Evolutionary conservation across 768 basidiomycete species (phyloP), one percentile per base, ranked within the genome.

Genomic region (Russula compacta): DNA sequence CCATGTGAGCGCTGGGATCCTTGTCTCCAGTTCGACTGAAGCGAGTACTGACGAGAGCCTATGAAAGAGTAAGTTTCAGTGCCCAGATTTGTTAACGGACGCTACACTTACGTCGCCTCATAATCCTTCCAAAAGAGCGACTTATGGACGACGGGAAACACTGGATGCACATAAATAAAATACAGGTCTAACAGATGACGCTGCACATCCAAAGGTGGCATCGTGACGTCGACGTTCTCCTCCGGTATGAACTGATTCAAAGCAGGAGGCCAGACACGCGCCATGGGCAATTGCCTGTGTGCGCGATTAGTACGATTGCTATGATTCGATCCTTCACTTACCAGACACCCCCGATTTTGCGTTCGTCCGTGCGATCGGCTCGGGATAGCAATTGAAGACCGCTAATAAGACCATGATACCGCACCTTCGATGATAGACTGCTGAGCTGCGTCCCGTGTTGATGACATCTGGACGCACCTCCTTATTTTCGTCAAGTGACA

Each of bases 101-200:
- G 12, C 5, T 2, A 24, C 35, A 59, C 67, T 52, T 46, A 67
- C 67, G 51, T 33, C 29, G 46, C 49, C 58, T 66, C 73, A 68
- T 82, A 92, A 64, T 87, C 84, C 17, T 79, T 71, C 66, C 88
- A 70, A 71, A 93, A 92, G 21, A 81, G 79, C 12, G 72, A 74
- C 72, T 85, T 88, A 71, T 89, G 83, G n/a, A 93, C 73, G 49
- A 94, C 78, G 7, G 92, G 93, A 67, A 89, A 88, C 55, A 84
- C 78, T 6, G 92, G 91, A 66, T 95, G 92, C 35, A 88, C 84
- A 67, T 91, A 87, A 11, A 81, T 82, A 73, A 93, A 93, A 71
- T 90, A 95, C 8, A 92, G 74, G 36, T 82, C 79, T 53, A 94
- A 70, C 4, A 94, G 77, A 42, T 78, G 80, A 59, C 87, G 82